Evolutionary conservation across 257 asterid genomes (phyloP).

Genomic region (Solanum stenotomum): DNA sequence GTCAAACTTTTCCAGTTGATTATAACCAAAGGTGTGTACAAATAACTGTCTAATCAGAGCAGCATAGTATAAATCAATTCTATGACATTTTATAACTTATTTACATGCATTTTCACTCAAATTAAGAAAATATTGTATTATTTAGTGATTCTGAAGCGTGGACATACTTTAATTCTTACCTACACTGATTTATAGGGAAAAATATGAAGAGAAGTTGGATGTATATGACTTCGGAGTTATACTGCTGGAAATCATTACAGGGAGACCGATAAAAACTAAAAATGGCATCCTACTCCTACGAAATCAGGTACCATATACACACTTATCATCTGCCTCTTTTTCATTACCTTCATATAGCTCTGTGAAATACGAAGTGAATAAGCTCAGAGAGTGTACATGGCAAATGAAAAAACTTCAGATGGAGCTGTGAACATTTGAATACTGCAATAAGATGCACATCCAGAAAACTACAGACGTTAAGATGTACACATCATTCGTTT

Average conservation of each 20-base stretch:
- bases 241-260: conserved; percentile 60
- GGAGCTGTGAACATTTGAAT: background rate
- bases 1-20: conserved; percentile 17
- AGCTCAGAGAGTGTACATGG: background rate
- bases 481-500: background rate
- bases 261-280: conserved; percentile 42
- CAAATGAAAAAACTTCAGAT: background rate
- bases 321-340: background rate
- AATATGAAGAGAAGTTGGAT: conserved; percentile 55
- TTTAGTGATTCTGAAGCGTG: background rate
- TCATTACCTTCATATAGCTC: background rate
- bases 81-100: background rate
- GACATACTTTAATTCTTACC: background rate
- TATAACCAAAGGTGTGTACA: conserved; percentile 50
- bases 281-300: conserved; percentile 34
- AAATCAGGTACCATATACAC: conserved; percentile 41
- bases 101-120: background rate
- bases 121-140: background rate
- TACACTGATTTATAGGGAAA: conserved; percentile 29
- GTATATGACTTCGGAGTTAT: conserved; percentile 72
- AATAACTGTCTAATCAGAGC: background rate
- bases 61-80: background rate
- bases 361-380: background rate
- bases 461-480: background rate
- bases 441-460: background rate